Base-by-base conservation (phyloP, 768 basidiomycete species). In the Tremella mesenterica region DNA sequence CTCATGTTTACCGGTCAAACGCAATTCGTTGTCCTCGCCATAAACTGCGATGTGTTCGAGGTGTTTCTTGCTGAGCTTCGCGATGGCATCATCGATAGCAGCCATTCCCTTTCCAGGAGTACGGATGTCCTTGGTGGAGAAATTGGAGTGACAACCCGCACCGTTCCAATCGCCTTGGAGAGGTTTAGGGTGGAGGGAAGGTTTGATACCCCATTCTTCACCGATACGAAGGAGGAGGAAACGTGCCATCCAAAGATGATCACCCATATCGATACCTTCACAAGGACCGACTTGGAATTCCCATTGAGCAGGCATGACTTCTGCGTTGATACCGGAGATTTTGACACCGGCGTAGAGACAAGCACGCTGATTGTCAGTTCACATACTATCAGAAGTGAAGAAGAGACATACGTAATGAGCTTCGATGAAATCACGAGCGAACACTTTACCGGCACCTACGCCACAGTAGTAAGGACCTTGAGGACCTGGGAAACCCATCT, bases 281-380 rank as follows among this genome's bases (percentile, higher is more conserved):
- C 93, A 97, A 27, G 95, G 95, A 49, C 95, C 93, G 64, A 99
- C 90, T 76, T 99, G 95, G 86, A 93, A 99, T 78, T 99, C 95
- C 95, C 95, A 99, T 75, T 99, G 95, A 52, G 92, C 84, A 14
- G 95, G 93, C 93, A 97, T 97, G 57, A 97, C 93, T 77, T 97
- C 95, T 56, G 93, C 93, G 74, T 97, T 99, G 78, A 99, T 96
- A 72, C 95, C 95, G 62, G 88, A 90, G 77, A 97, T 97, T 79
- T 90, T 91, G 77, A 99, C 81, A 63, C 91, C 92, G 52, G 91
- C 77, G 73, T 93, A 92, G 50, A 93, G 82, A 74, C 92, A 95
- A 36, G 71, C 71, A 36, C 72, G 67, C 67, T 71, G 56, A 30
- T 30, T 31, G 64, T 60, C 20, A 54, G 52, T 65, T 50, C 20